Conservation (phyloP, 306 rosid genomes). For the Glycine latifolia region DNA sequence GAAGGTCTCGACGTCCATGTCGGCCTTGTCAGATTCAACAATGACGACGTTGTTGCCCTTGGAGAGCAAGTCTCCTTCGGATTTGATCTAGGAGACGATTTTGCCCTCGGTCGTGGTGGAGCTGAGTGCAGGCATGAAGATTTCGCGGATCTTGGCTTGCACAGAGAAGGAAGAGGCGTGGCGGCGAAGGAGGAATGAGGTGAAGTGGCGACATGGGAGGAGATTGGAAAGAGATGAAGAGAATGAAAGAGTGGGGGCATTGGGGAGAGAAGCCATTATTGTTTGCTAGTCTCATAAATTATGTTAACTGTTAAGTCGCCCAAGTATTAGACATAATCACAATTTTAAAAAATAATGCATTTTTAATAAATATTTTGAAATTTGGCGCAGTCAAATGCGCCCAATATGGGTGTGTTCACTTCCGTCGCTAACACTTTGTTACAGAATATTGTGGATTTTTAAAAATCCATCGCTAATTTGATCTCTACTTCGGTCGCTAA, state of each 20-base stretch:
- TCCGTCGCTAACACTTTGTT: too few species aligned
- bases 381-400: too few species aligned
- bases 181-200: conserved; percentile 52
- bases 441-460: too few species aligned
- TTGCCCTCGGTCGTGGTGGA: conserved; percentile 96
- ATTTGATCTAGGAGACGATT: conserved; percentile 86
- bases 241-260: conserved; percentile 53
- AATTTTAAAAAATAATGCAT: too few species aligned
- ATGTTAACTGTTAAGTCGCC: too few species aligned
- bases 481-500: too few species aligned
- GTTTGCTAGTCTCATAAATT: too few species aligned
- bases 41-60: conserved; percentile 76
- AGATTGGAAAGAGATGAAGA: conserved; percentile 66
- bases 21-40: conserved; percentile 46
- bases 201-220: conserved; percentile 56
- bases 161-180: conserved; percentile 38
- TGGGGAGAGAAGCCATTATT: conserved; percentile 47
- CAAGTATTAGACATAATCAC: too few species aligned
- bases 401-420: too few species aligned
- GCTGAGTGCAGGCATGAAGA: conserved; percentile 94
- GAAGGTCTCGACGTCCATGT: conserved; percentile 53
- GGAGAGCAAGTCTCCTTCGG: conserved; percentile 81
- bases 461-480: too few species aligned
- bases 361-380: too few species aligned
- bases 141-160: conserved; percentile 80